Evolutionary conservation across 371 early-diverging fungal species (phyloP), one percentile per base, ranked within the genome.

Genomic region (Mortierella sp.): DNA sequence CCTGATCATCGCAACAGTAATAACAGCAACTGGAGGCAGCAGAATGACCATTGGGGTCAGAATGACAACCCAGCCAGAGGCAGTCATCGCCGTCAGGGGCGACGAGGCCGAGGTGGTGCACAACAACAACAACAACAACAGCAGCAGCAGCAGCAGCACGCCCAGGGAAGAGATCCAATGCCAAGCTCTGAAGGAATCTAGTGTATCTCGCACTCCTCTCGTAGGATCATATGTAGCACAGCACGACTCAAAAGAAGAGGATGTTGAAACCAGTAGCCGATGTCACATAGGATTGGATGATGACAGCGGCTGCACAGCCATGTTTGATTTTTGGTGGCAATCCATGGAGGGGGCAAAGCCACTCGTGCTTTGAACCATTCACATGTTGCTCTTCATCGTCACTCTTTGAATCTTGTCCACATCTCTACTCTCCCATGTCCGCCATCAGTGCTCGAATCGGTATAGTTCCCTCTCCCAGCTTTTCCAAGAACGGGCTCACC

Each of bases 361-460:
- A 57, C 39, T 34, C 34, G 34, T 34, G 34, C 34, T 34, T 34
- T 34, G 4, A 10, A 34, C 34, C 34, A 34, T n/a, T n/a, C 17
- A 10, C 25, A 22, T 24, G 6, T 28, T 51, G 16, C 43, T 31
- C 52, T 45, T 31, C 16, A 37, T 21, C 17, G 17, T 53, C 39
- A 22, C 21, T 53, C 39, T 53, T 34, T 53, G 21, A 14, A 37
- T 39, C 27, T 25, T 54, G 22, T n/a, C 55, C 19, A 12, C 31
- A 12, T 9, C n/a, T 17, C 34, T 50, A 6, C 17, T 28, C 25
- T 25, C 25, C 19, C 45, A 73, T 73, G 74, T 73, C 74, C 14
- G 63, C 67, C 51, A 73, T 73, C 60, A 73, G 74, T 48, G 59
- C 68, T 41, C 74, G 67, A 50, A 73, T 73, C 40, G 74, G 74